A percentile compares a stretch with the other conserved stretches of the same genome.
phyloP scores from a whole-genome alignment of 2,329 filamentous ascomycete species.

The Sporothrix luriei region DNA sequence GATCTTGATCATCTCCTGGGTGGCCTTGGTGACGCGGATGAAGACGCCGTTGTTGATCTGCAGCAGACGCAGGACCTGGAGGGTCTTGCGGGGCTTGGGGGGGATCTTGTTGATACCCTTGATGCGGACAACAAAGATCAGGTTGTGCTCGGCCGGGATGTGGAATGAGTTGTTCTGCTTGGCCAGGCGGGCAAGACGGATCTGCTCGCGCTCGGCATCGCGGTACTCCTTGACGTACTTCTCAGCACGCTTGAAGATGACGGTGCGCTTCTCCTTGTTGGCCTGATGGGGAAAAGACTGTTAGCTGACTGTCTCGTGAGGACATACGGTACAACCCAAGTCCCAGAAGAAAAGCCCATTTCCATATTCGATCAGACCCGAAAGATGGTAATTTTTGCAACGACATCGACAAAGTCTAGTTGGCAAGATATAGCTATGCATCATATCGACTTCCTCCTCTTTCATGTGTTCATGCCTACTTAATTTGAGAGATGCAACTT shows the following conservation, averaged over 20 bases:
- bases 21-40: conserved; percentile 96
- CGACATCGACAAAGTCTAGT: conserved; percentile 99
- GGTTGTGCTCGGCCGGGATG: conserved; percentile 90
- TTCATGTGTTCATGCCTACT: conserved; percentile 37
- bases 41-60: conserved; percentile 99
- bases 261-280: conserved; percentile 97
- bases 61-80: conserved; percentile 97
- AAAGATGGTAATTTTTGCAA: conserved; percentile 99
- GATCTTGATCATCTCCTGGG: conserved; percentile 93
- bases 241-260: conserved; percentile 99
- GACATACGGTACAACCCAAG: neutral
- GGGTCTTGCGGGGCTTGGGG: conserved; percentile 99
- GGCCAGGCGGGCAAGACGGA: conserved; percentile 85
- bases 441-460: conserved; percentile 61
- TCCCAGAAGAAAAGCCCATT: neutral
- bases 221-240: conserved; percentile 99
- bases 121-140: conserved; percentile 98
- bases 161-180: conserved; percentile 93
- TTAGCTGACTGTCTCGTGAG: conserved; percentile 34
- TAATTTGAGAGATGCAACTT: conserved; percentile 40
- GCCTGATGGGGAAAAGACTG: conserved; percentile 57
- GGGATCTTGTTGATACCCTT: conserved; percentile 99
- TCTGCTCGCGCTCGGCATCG: conserved; percentile 96
- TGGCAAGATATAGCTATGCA: conserved; percentile 78
- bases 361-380: conserved; percentile 74